Base-by-base conservation (phyloP, 148 eudicot genomes). In the Polygonum maritimum region DNA sequence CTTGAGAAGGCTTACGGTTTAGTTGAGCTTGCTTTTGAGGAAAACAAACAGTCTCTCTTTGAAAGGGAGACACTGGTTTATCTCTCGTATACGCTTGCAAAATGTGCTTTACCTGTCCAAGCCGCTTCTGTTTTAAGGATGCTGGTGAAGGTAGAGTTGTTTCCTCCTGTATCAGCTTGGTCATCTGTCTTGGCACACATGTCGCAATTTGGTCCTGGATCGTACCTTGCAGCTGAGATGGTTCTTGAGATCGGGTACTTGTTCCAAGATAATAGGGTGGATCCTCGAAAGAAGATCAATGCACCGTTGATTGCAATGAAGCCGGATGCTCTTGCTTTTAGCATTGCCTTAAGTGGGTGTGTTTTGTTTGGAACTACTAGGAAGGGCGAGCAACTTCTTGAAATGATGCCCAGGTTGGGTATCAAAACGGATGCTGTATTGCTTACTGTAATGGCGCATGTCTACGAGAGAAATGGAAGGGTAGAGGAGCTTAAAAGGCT, bases 361-460 rank as follows among this genome's bases (percentile, higher is more conserved):
- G 89, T 94, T 78, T 79, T 88, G 82, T 90, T 78, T 85, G 88
- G 88, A 31, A 89, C 87, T 9, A 87, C 86, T 74, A 89, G 92
- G 80, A 92, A 89, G 79, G 98, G 96, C 10, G 98, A 94, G 81
- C 94, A 94, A 83, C 88, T 94, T 38, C 88, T 92, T 48, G 96
- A 89, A 75, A 88, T 92, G 89, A 92, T 92, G 86, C 98, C 98
- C 71, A 83, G 96, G 65, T 85, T 94, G 48, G 90, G 88, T 70
- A 83, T 89, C 26, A 94, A 88, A 87, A 67, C 87, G 21, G 97
- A 94, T 80, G 80, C 91, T 11, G 86, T 87, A 47, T 83, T 87
- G 41, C 85, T 90, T 79, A 82, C 88, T 77, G 84, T 92, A 54
- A 94, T 89, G 91, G 91, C 94, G 19, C 96, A 88, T 82, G 76